Evolutionary conservation across 768 basidiomycete genomes (phyloP), one percentile per base, ranked within the genome.

Genomic region (Podaxis pistillaris): DNA sequence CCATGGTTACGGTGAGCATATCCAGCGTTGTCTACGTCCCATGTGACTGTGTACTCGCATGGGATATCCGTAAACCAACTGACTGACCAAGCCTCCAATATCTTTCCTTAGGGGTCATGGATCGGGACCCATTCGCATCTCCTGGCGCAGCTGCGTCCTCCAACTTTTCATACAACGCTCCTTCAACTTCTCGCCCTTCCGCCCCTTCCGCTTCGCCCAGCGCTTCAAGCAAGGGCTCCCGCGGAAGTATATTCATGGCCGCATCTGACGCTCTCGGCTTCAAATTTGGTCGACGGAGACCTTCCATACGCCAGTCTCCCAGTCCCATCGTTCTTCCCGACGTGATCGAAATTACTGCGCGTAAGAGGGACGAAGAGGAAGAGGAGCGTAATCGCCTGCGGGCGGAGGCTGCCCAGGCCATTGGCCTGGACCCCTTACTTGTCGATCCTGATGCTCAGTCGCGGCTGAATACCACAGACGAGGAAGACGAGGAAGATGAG

Each of bases 361-460:
- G 73, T 46, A 74, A 74, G 51, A 75, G 78, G 52, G 85, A 89
- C 65, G 82, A 78, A 50, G 91, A 93, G 68, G 79, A 83, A 53
- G 86, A 88, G 68, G 91, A 93, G 67, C 83, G 91, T 9, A 84
- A 89, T 65, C 83, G 89, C n/a, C 75, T 93, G 36, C 78, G 90
- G 36, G 87, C 89, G 59, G 86, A 83, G 41, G 91, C 91, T 17
- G 91, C 91, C 0, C 86, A 90, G 68, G 84, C 88, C 12, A 86
- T 93, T 52, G 91, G 91, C 5, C 77, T 92, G 36, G 82, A 78
- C 60, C 82, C 84, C 9, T 81, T 80, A 37, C 76, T 85, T 49
- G 68, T 81, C n/a, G 79, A 81, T 26, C 71, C 75, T 26, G 74
- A 76, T 37, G 65, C 74, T 4, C 73, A 71, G 64, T 76, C 76